phyloP scores from a whole-genome alignment of 441 rosid species.

The Aleurites moluccanus region DNA sequence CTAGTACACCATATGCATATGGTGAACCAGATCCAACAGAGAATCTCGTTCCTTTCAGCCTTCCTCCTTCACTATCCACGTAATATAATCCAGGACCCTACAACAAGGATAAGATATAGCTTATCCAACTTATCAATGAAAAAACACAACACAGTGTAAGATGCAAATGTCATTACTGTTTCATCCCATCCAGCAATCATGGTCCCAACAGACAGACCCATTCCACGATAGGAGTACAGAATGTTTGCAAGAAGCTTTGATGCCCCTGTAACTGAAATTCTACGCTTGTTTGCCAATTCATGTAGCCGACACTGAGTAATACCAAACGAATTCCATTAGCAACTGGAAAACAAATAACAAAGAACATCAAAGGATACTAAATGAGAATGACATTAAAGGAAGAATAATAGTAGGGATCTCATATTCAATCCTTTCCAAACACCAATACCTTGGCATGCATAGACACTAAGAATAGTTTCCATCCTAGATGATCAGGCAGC shows the following conservation, averaged over 20 bases:
- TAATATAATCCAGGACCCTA: constrained; percentile 98
- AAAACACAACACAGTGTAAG: background rate
- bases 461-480: background rate
- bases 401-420: background rate
- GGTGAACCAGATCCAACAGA: constrained; percentile 99
- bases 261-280: constrained; percentile 98
- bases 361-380: too few relatives aligned
- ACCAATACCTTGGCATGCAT: background rate
- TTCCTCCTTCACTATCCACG: constrained; percentile 99
- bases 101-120: constrained; percentile 16
- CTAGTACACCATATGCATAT: constrained; percentile 95
- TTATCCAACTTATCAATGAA: background rate
- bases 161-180: constrained; percentile 49
- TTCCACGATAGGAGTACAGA: constrained; percentile 93
- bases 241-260: constrained; percentile 97
- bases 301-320: constrained; percentile 80
- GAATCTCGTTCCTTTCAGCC: constrained; percentile 89
- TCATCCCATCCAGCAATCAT: constrained; percentile 99
- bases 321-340: constrained; percentile 28
- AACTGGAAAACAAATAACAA: too few relatives aligned
- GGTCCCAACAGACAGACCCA: constrained; percentile 97
- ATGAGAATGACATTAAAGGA: background rate
- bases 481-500: background rate
- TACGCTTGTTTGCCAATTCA: constrained; percentile 95
- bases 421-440: constrained; percentile 4